Conservation (phyloP, 73 alveolate species). For the Paramecium tetraurelia region DNA sequence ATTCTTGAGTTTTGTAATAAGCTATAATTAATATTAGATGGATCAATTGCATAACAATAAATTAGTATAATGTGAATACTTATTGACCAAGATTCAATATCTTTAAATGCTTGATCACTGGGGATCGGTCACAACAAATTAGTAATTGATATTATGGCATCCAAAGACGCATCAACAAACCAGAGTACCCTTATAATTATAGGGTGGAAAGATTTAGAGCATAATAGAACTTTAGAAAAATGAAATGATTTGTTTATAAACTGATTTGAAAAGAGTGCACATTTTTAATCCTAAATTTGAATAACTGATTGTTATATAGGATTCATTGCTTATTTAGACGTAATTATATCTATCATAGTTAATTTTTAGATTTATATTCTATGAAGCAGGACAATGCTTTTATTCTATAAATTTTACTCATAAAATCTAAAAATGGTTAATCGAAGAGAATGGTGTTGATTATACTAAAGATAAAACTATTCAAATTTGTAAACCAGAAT, state of each 20-base stretch:
- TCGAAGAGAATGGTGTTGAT: conserved; percentile 37
- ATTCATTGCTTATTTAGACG: conserved; percentile 10
- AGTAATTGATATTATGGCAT: neutral
- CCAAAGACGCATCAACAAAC: neutral
- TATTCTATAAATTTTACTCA: conserved; percentile 36
- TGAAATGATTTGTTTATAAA: conserved; percentile 28
- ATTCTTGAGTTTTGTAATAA: conserved; percentile 2
- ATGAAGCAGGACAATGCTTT: conserved; percentile 12
- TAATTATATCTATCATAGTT: neutral
- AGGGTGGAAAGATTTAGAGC: conserved; percentile 14
- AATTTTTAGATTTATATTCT: neutral
- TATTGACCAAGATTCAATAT: conserved; percentile 11
- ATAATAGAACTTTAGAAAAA: neutral
- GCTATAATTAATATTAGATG: neutral
- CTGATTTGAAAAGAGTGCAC: conserved; percentile 40
- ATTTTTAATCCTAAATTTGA: conserved; percentile 12
- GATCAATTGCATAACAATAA: conserved; percentile 14
- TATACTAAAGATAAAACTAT: conserved; percentile 35
- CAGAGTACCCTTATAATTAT: neutral
- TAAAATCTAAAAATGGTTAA: conserved; percentile 35
- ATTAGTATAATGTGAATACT: neutral
- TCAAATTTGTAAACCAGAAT: conserved; percentile 43
- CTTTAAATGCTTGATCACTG: neutral
- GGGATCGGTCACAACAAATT: neutral
- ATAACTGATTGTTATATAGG: neutral